Evolutionary conservation across 805 yeast species (phyloP).

Genomic region (Hanseniaspora lachancei): DNA sequence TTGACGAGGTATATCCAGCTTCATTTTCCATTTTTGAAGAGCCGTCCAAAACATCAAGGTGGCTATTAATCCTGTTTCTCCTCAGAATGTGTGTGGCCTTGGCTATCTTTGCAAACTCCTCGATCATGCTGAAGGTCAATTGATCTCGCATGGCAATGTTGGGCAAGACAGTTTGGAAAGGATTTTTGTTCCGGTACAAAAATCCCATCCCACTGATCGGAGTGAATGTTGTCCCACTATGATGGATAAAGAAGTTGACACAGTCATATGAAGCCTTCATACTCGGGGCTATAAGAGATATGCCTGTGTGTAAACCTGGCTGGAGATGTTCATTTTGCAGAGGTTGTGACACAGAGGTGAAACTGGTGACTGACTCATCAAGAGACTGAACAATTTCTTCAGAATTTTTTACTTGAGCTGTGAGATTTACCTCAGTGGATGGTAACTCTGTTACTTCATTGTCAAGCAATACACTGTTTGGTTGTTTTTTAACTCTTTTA

Average conservation of each 20-base stretch:
- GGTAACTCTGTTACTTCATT: background rate
- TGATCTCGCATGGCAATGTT: slow-evolving; percentile 1
- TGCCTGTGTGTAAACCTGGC: background rate
- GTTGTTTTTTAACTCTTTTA: background rate
- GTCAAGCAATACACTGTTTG: background rate
- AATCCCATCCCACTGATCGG: slow-evolving; percentile 7
- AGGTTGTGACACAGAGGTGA: background rate
- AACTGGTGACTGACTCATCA: slow-evolving; percentile 1
- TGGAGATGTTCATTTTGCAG: too few relatives aligned
- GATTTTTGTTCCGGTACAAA: slow-evolving; percentile 4
- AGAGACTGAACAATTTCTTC: background rate
- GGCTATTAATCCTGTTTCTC: background rate
- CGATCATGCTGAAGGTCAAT: slow-evolving; percentile 1
- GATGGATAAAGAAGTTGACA: slow-evolving; percentile 1
- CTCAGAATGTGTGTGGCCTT: background rate
- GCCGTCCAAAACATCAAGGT: background rate
- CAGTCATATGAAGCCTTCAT: slow-evolving; percentile 5
- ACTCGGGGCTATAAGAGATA: background rate
- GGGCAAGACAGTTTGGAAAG: background rate
- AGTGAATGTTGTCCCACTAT: slow-evolving; percentile 5
- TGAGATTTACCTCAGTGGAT: background rate
- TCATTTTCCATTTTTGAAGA: background rate
- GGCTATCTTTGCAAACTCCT: slow-evolving; percentile 7
- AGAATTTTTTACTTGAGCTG: background rate
- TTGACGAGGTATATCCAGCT: background rate